Evolutionary conservation across 1,139 yeast genomes (phyloP), one percentile per base, ranked within the genome.

Genomic region (Magnusiomyces fungicola): DNA sequence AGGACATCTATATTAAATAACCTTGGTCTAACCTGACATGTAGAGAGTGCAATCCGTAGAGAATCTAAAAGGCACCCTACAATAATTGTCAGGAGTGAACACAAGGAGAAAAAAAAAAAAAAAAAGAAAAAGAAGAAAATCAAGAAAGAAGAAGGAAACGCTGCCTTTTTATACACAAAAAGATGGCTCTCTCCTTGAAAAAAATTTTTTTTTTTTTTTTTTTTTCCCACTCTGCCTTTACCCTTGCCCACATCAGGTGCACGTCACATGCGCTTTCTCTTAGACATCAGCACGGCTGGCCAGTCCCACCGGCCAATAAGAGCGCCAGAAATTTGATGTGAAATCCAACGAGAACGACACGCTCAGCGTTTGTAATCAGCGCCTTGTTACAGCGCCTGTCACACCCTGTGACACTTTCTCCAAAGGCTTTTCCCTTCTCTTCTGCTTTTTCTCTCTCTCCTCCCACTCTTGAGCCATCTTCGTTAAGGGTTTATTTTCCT

Each of bases 31-130:
- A 18, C 38, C 38, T 34, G 38, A 18, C n/a, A 34, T 34, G 38
- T 34, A 34, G 38, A 34, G 38, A 34, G 19, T 34, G 38, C n/a
- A 18, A 19, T 9, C 21, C 23, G 38, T 34, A n/a, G 14, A 34
- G 9, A 34, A 34, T 10, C 38, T 19, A 9, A 14, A 21, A 34
- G n/a, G n/a, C n/a, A n/a, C n/a, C 23, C 38, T 34, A 34, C 38
- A 34, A 34, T 34, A 34, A 34, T 34, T 34, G n/a, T 18, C 38
- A 34, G 38, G 38, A 18, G 7, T 34, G 38, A 34, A 34, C 38
- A 34, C 38, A 34, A 34, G 19, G 38, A 34, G 19, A 18, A 34
- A 18, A 34, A 34, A n/a, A 34, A 19, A 18, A 19, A 32, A 32
- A 34, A 34, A 18, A 18, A 5, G 6, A 5, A 12, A 34, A 34